These are phyloP conservation scores for Cladosporium sp. DNA, from an alignment of 2,329 filamentous ascomycete species.

Conservation along the genomic window DNA sequence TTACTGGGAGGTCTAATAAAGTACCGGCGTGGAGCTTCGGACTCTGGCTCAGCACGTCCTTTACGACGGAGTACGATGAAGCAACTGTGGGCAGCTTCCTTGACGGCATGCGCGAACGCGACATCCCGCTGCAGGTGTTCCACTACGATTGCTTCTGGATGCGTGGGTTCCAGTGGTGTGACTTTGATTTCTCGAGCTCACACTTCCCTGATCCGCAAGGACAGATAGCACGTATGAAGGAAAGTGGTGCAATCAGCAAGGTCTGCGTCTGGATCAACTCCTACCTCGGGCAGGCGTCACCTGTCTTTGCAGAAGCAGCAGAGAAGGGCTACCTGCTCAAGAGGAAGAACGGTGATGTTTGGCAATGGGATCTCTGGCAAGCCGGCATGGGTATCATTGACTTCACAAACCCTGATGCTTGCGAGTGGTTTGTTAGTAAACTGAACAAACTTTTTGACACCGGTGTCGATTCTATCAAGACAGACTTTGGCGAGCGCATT, in stretches of 20 bases:
- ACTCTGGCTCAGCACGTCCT: slow-evolving; percentile 72
- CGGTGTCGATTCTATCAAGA: slow-evolving; percentile 70
- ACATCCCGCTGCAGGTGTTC: slow-evolving; percentile 66
- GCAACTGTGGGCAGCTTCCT: slow-evolving; percentile 64
- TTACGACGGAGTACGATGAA: slow-evolving; percentile 70
- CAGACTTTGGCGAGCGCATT: slow-evolving; percentile 71
- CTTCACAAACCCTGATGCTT: slow-evolving; percentile 67
- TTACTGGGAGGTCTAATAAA: slow-evolving; percentile 62
- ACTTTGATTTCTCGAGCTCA: slow-evolving; percentile 66
- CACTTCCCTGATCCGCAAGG: slow-evolving; percentile 65
- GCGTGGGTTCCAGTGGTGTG: slow-evolving; percentile 70
- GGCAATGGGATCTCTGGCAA: slow-evolving; percentile 76
- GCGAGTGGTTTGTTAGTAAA: slow-evolving; percentile 60
- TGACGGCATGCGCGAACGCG: slow-evolving; percentile 62
- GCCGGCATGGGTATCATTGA: slow-evolving; percentile 71
- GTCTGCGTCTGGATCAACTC: slow-evolving; percentile 75
- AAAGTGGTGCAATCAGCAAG: slow-evolving; percentile 54
- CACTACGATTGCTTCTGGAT: slow-evolving; percentile 79
- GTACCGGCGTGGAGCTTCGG: slow-evolving; percentile 73
- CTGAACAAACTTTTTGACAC: slow-evolving; percentile 62
- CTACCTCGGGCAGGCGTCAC: slow-evolving; percentile 66
- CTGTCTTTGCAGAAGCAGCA: slow-evolving; percentile 60
- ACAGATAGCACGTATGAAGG: slow-evolving; percentile 62
- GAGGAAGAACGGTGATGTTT: slow-evolving; percentile 63
- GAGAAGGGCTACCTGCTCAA: slow-evolving; percentile 66